phyloP scores from a whole-genome alignment of 1,284 basidiomycete genomes.

The Puccinia triticina region DNA sequence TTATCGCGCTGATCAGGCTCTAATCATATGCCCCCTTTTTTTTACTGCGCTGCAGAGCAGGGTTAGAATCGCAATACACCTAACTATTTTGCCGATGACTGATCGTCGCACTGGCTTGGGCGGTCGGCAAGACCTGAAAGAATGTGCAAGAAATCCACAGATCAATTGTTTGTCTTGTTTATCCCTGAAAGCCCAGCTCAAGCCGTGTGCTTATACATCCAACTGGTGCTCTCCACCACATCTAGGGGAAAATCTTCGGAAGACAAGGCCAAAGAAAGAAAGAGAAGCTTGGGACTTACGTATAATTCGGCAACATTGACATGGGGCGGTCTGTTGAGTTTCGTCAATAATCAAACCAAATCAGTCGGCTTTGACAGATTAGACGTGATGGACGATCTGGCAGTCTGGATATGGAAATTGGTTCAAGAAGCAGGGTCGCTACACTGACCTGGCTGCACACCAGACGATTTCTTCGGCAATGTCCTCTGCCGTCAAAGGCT shows the following conservation, averaged over 20 bases:
- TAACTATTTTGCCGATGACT: conserved; percentile 12
- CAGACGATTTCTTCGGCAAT: conserved; percentile 94
- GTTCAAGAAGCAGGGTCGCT: neutral
- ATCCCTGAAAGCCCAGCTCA: neutral
- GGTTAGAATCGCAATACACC: too few species aligned
- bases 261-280: neutral
- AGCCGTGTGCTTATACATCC: too few species aligned
- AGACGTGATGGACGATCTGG: neutral
- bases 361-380: neutral
- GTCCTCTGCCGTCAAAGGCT: conserved; percentile 56
- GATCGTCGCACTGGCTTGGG: conserved; percentile 48
- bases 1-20: too few species aligned
- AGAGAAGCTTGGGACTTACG: conserved; percentile 5
- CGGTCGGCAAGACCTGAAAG: conserved; percentile 43
- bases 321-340: conserved; percentile 55
- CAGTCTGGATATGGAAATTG: too few species aligned
- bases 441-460: conserved; percentile 71
- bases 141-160: neutral
- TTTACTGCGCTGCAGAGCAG: too few species aligned
- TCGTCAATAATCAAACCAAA: neutral
- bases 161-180: neutral
- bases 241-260: neutral
- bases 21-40: too few species aligned
- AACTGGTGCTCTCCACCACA: neutral
- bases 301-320: conserved; percentile 59